These are phyloP conservation scores for Sordariomycetes sp. DNA, from an alignment of 2,329 filamentous ascomycete genomes.

Conservation along the genomic window DNA sequence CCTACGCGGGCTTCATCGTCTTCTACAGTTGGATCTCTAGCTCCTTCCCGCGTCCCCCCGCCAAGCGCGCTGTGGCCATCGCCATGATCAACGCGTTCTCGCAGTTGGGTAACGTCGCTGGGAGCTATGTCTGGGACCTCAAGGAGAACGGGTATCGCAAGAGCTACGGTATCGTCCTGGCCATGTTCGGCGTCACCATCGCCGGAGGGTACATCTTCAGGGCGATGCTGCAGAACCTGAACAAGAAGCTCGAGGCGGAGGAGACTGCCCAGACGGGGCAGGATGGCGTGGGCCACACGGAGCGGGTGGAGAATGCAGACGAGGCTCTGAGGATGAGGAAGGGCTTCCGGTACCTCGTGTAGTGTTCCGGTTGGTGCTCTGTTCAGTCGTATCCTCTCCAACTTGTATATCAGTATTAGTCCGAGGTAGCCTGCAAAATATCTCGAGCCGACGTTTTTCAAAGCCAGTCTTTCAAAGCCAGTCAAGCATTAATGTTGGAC, in stretches of 20 bases:
- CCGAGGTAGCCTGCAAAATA: too few species aligned
- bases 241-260: neutral
- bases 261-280: neutral
- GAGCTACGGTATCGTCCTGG: neutral
- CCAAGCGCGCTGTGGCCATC: constrained; percentile 39
- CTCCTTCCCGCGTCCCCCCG: constrained; percentile 42
- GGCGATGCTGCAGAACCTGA: neutral
- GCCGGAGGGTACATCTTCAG: neutral
- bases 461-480: too few species aligned
- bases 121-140: neutral
- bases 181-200: neutral
- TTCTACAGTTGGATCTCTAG: constrained; percentile 46
- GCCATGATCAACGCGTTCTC: neutral
- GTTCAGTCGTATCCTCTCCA: neutral
- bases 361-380: neutral
- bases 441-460: too few species aligned
- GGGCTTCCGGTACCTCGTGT: neutral
- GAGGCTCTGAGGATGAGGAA: neutral
- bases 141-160: neutral
- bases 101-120: neutral
- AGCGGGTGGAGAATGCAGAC: neutral
- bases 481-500: too few species aligned
- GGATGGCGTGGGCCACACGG: neutral
- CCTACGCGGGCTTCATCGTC: constrained; percentile 45
- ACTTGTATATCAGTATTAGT: too few species aligned